Evolutionary conservation across 73 alveolate species (phyloP).

Genomic region (Diophrys sp.): DNA sequence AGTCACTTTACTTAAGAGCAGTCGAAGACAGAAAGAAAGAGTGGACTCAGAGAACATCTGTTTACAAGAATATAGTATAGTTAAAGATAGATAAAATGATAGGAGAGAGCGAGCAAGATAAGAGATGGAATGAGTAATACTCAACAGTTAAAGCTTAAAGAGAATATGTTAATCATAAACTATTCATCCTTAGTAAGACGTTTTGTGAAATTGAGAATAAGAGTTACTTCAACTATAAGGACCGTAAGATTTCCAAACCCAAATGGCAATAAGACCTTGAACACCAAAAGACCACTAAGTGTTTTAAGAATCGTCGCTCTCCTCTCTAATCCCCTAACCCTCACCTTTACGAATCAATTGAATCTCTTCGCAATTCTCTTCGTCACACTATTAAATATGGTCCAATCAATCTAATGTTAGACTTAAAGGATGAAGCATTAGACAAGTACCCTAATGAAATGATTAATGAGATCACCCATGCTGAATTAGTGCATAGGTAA

Average conservation of each 20-base stretch:
- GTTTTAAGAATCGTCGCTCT: background rate
- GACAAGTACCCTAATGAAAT: background rate
- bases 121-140: background rate
- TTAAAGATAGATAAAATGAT: background rate
- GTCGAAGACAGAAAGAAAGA: background rate
- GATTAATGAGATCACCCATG: background rate
- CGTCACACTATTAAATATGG: background rate
- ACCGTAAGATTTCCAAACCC: background rate
- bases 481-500: background rate
- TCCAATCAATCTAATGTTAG: too few relatives aligned
- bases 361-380: background rate
- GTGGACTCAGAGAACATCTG: background rate
- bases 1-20: background rate
- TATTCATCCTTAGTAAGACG: background rate
- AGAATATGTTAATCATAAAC: background rate
- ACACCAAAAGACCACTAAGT: background rate
- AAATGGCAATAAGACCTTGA: background rate
- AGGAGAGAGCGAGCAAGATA: background rate
- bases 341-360: background rate
- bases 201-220: background rate
- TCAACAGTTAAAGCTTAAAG: background rate
- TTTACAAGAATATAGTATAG: background rate
- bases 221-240: background rate
- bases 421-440: background rate
- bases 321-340: background rate